These are phyloP conservation scores for Claviceps paspali DNA, from an alignment of 2,329 filamentous ascomycete species.

Conservation along the genomic window DNA sequence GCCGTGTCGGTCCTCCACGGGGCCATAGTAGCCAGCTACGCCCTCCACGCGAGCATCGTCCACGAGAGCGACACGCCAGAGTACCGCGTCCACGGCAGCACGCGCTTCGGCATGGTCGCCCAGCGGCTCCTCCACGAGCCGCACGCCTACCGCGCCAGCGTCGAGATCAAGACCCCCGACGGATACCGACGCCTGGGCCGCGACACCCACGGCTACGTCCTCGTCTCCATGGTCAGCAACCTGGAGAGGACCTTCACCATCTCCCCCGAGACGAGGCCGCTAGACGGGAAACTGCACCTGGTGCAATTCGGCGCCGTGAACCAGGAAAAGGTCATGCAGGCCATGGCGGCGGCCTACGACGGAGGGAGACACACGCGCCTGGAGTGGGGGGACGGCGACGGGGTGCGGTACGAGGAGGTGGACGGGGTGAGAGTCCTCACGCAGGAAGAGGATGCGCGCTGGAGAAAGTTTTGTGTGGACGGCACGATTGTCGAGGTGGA, in stretches of 20 bases:
- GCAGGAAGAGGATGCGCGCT: constrained; percentile 43
- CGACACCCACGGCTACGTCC: constrained; percentile 55
- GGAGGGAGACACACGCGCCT: constrained; percentile 39
- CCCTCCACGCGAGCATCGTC: constrained; percentile 75
- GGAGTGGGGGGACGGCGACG: constrained; percentile 37
- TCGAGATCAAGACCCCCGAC: constrained; percentile 20
- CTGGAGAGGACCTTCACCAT: constrained; percentile 73
- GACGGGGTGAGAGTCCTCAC: constrained; percentile 53
- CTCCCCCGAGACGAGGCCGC: constrained; percentile 53
- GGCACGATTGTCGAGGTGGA: constrained; percentile 71
- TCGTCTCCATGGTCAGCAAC: constrained; percentile 63
- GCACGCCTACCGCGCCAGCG: constrained; percentile 31
- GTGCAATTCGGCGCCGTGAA: constrained; percentile 58
- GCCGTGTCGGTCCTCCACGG: constrained; percentile 40
- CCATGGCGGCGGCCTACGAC: constrained; percentile 55
- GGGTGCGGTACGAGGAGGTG: constrained; percentile 58
- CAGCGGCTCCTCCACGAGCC: constrained; percentile 49
- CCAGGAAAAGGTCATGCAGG: constrained; percentile 53
- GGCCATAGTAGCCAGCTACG: constrained; percentile 79
- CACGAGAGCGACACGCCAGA: constrained; percentile 78
- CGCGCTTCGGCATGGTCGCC: constrained; percentile 76
- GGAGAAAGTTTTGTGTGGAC: constrained; percentile 84
- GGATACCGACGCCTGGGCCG: too few species aligned
- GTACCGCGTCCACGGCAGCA: constrained; percentile 61
- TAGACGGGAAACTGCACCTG: constrained; percentile 56